phyloP scores from a whole-genome alignment of 1,284 basidiomycete genomes.

The Kwoniella shivajii region DNA sequence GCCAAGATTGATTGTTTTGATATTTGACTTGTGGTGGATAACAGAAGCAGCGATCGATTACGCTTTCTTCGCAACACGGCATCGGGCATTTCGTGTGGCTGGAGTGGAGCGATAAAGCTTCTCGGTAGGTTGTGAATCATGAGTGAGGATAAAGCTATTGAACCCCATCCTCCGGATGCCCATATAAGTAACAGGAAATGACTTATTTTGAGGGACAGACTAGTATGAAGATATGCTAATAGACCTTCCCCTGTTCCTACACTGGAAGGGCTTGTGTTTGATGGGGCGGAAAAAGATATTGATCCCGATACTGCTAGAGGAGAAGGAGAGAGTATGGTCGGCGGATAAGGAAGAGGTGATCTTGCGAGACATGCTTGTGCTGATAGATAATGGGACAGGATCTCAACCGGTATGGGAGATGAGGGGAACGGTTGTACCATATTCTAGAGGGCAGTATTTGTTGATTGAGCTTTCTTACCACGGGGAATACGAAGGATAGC shows the following conservation, averaged over 20 bases:
- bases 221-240: conserved; percentile 48
- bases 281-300: conserved; percentile 30
- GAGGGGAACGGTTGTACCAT: conserved; percentile 41
- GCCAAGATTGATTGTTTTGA: conserved; percentile 67
- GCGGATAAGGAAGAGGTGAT: conserved; percentile 44
- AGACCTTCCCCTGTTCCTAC: conserved; percentile 48
- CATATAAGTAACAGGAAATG: conserved; percentile 66
- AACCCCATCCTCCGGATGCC: conserved; percentile 84
- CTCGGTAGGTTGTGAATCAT: conserved; percentile 61
- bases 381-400: conserved; percentile 45
- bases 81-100: conserved; percentile 57
- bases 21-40: conserved; percentile 68
- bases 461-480: background rate
- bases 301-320: conserved; percentile 34
- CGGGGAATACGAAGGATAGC: conserved; percentile 5
- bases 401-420: conserved; percentile 47
- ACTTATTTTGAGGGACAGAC: conserved; percentile 46
- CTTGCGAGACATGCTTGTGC: conserved; percentile 40
- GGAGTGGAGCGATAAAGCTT: conserved; percentile 43
- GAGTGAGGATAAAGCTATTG: conserved; percentile 74
- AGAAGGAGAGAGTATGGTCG: conserved; percentile 39
- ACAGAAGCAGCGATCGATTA: conserved; percentile 60
- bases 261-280: conserved; percentile 13
- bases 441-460: conserved; percentile 23
- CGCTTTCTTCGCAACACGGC: conserved; percentile 56